Evolutionary conservation across 2,329 filamentous ascomycete genomes (phyloP), one percentile per base, ranked within the genome.

Genomic region (Sporothrix pseudoabietina): DNA sequence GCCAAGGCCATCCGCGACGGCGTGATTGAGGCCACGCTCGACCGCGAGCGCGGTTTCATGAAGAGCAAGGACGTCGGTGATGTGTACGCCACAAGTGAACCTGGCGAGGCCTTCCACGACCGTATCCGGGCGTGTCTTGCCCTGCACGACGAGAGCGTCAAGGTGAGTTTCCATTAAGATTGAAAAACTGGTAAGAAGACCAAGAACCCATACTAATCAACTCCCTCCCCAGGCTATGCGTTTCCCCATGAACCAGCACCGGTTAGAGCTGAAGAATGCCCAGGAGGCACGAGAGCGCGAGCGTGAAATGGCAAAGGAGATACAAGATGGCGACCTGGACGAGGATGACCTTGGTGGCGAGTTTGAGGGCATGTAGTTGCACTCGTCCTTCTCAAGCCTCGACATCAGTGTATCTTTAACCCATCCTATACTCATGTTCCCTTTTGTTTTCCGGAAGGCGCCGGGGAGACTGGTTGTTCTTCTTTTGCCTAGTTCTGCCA

Each of bases 191-290:
- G 78, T 84, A 79, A 71, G 71, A 79, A 71, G 71, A 22, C 30
- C 65, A 63, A 61, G 3, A 63, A 61, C 2, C 74, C 2, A 12
- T 39, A 35, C 73, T 75, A 70, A 79, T 79, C 74, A 0, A 1
- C 16, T n/a, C 0, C n/a, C 14, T 49, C 32, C 78, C 6, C 70
- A 95, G 93, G 95, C 96, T 35, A 99, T 99, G 96, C 90, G 96
- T 72, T 99, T 98, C 84, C 96, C 96, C 2, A 98, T 98, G 95
- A 98, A 99, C 85, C 96, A 98, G 83, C 96, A 99, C 83, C 90
- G 96, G 22, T 87, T 98, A 72, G 96, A 99, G 83, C 88, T 99
- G 72, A 98, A 98, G 88, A 98, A 97, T 79, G 96, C 96, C 0
- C 95, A 98, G 82, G 97, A 99, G 83, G 96, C 96, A n/a, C 89